phyloP scores from a whole-genome alignment of 2,329 filamentous ascomycete genomes.

The Plectosphaerella sp. region DNA sequence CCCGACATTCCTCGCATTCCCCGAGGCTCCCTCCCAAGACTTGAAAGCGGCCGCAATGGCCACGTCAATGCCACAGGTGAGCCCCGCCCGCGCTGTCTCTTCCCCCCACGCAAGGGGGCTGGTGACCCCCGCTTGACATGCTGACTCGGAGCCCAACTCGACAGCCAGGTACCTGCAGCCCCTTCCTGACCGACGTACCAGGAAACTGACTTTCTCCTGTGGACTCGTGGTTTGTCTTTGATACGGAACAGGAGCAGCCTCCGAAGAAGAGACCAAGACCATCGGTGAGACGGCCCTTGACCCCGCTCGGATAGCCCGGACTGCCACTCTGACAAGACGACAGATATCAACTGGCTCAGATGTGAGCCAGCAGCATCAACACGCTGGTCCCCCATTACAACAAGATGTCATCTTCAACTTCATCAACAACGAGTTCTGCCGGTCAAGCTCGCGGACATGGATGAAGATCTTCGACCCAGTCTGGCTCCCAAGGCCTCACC shows the following conservation, averaged over 20 bases:
- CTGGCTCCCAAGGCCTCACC: conserved; percentile 68
- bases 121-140: too few species aligned
- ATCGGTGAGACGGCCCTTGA: not conserved
- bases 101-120: too few species aligned
- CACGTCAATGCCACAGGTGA: not conserved
- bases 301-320: too few species aligned
- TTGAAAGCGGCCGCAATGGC: not conserved
- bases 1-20: not conserved
- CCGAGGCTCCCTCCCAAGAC: not conserved
- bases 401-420: conserved; percentile 41
- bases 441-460: conserved; percentile 57
- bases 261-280: not conserved
- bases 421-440: conserved; percentile 63
- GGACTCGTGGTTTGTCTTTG: too few species aligned
- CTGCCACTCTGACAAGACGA: too few species aligned
- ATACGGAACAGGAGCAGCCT: not conserved
- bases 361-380: too few species aligned
- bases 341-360: too few species aligned
- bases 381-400: not conserved
- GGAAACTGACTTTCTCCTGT: too few species aligned
- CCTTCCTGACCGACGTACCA: too few species aligned
- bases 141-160: too few species aligned
- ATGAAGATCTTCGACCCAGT: conserved; percentile 69
- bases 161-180: too few species aligned
- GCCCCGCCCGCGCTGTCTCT: not conserved